phyloP scores from a whole-genome alignment of 257 asterid genomes.

The Anisodus acutangulus region DNA sequence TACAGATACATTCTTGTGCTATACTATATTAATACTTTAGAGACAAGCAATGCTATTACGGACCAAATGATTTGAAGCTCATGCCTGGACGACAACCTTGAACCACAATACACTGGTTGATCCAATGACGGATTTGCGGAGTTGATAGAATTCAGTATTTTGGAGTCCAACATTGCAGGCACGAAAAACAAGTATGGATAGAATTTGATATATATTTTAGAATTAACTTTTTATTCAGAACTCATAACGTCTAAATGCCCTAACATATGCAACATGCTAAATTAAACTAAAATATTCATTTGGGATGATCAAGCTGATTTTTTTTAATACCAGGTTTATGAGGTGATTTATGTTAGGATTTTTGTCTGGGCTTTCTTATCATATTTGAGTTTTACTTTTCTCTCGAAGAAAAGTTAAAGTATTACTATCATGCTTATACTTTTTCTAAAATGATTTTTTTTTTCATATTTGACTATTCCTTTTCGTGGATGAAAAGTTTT shows the following conservation, averaged over 20 bases:
- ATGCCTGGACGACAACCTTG: slow-evolving; percentile 15
- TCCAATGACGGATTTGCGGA: not conserved
- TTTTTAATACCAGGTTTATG: too few relatives aligned
- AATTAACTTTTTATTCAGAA: not conserved
- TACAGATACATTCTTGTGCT: not conserved
- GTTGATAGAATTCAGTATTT: not conserved
- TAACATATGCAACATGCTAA: too few relatives aligned
- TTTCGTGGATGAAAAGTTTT: too few relatives aligned
- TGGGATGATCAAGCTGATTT: too few relatives aligned
- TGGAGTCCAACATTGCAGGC: not conserved
- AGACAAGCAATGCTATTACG: not conserved
- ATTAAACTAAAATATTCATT: too few relatives aligned
- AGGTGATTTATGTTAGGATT: too few relatives aligned
- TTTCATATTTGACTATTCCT: too few relatives aligned
- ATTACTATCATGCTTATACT: too few relatives aligned
- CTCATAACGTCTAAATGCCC: not conserved
- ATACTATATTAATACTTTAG: not conserved
- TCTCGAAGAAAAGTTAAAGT: too few relatives aligned
- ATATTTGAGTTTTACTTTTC: too few relatives aligned
- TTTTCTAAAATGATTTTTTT: too few relatives aligned
- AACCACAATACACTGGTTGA: not conserved
- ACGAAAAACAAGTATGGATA: not conserved
- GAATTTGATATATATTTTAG: not conserved
- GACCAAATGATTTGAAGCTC: slow-evolving; percentile 23
- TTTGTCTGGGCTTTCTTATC: too few relatives aligned